Evolutionary conservation across 202 grass and related monocot genomes (phyloP).

Genomic region (Hordeum pubiflorum): DNA sequence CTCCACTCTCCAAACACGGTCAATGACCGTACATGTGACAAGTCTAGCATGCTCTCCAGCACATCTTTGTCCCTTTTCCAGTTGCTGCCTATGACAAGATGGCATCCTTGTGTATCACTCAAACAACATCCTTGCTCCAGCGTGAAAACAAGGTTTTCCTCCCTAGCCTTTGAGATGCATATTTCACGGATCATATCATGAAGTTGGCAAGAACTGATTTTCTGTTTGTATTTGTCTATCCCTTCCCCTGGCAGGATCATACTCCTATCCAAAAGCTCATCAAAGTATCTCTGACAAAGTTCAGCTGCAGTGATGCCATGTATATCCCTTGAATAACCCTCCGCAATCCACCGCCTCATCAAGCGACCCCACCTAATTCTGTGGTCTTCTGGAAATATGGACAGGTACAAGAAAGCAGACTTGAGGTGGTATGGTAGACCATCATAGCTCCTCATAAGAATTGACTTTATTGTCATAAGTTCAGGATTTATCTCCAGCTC

Average conservation of each 20-base stretch:
- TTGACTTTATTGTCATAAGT: too few relatives aligned
- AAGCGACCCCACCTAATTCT: too few relatives aligned
- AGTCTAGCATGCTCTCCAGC: background rate
- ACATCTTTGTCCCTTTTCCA: background rate
- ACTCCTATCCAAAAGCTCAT: conserved; percentile 27
- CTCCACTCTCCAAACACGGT: conserved; percentile 1
- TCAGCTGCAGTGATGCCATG: background rate
- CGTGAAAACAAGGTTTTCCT: conserved; percentile 2
- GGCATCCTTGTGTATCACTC: background rate
- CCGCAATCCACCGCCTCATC: too few relatives aligned
- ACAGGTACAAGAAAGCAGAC: too few relatives aligned
- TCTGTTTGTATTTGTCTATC: background rate
- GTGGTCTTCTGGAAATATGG: too few relatives aligned
- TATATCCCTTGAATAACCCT: too few relatives aligned
- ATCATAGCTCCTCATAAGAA: too few relatives aligned
- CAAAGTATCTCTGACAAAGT: conserved; percentile 7
- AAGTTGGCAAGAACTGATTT: background rate
- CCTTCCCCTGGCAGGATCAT: background rate
- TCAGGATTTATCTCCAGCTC: too few relatives aligned
- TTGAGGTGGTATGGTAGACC: too few relatives aligned
- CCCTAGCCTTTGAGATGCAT: background rate
- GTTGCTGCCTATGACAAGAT: background rate
- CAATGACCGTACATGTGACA: background rate
- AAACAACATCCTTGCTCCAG: background rate
- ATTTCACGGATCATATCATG: conserved; percentile 36